Base-by-base conservation (phyloP, 331 rosid genomes). In the Saraca asoca region DNA sequence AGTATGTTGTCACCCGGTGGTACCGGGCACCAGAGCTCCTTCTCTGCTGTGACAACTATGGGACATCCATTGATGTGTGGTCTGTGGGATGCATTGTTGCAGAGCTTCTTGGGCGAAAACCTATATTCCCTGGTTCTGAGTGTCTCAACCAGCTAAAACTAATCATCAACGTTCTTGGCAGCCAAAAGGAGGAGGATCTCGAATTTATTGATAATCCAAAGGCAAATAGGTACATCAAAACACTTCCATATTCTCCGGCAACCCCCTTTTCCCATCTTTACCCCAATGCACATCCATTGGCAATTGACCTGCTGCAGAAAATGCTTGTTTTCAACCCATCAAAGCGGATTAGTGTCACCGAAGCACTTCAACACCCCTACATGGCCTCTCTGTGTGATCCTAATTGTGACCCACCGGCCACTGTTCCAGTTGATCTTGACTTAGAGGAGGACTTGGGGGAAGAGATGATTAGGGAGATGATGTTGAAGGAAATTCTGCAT, bases 1-100 rank as follows among this genome's bases (percentile, higher is more conserved):
- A 89, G 80, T 89, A 89, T 44, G 96, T 89, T 18, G 96, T 89
- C 70, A 89, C 96, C 41, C 81, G 96, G 53, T 88, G 96, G 96
- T 89, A 89, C 71, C 72, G 96, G 62, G 93, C 96, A 46, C 96
- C 96, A 2, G 93, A 89, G 73, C 96, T 89, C 43, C 86, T 89
- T 19, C 94, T 89, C 18, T 89, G 94, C 82, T 89, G 96, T 58
- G 96, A 89, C 81, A 80, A 85, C 75, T 87, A 89, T 13, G 89
- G 89, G 33, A 85, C 85, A 17, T 83, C 96, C 13, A 85, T 89
- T 67, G 96, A 89, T 74, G 91, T 89, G 39, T 89, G 96, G 96
- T 89, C 95, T 54, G 91, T 90, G 19, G 91, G 91, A 52, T 87
- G 96, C 83, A 87, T 90, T 75, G 85, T 90, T 70, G 91, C 95